Base-by-base conservation (phyloP, 2,329 filamentous ascomycete species). In the Canariomyces notabilis region DNA sequence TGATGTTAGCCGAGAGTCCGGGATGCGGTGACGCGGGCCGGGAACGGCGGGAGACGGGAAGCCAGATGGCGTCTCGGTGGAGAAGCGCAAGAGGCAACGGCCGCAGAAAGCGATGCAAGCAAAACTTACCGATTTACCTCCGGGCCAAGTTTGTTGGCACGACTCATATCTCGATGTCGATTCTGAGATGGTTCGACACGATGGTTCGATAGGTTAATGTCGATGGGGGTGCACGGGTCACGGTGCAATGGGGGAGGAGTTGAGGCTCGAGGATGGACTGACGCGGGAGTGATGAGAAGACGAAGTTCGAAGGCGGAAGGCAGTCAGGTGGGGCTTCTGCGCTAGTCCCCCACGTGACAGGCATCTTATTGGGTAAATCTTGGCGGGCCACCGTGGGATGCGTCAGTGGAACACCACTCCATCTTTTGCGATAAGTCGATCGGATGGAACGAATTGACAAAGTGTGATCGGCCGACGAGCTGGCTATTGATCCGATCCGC, bases 71-170 rank as follows among this genome's bases (percentile, higher is more conserved):
- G 36, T 31, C 47, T 40, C 39, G 50, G 54, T 56, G 49, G 54
- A 52, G 56, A 50, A 52, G 44, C 49, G 49, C 35, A 26, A 46
- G 48, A 48, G 42, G 50, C 23, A 43, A 36, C 41, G 50, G 46
- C 37, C 33, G 34, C 21, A 33, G n/a, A 45, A 44, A 41, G 19
- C 21, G 22, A 22, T 18, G 12, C 23, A 18, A 15, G 19, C 5
- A 45, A 47, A 51, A 76, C 85, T 66, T 75, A 94, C 89, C 89
- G 86, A 79, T 97, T 97, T 76, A 96, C 90, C 87, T 98, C 93
- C 74, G 93, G 90, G 76, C 90, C 90, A 80, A 97, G 86, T 82
- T 96, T 97, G 75, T 84, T 85, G 76, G 82, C 83, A 76, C 88
- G 86, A 89, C 85, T 94, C 89, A 95, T 95, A 83, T 82, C 85